These are phyloP conservation scores for Aegilops longissima DNA, from an alignment of 176 grass and related monocot species.

Conservation along the genomic window DNA sequence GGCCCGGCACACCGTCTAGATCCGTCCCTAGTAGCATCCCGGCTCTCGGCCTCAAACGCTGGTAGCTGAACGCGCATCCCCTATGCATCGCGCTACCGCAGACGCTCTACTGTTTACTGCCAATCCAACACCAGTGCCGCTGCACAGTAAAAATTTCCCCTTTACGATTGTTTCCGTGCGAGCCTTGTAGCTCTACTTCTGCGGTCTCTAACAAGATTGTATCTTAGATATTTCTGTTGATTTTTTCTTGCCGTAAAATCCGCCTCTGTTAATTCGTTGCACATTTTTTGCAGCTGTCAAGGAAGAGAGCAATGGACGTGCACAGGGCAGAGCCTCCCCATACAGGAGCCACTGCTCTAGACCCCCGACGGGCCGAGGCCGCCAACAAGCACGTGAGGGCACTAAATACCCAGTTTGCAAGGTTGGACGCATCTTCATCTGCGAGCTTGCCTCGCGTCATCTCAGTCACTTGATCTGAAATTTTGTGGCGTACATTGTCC, in stretches of 20 bases:
- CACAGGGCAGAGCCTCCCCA: slow-evolving; percentile 77
- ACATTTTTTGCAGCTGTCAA: slow-evolving; percentile 55
- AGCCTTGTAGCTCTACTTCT: neutral
- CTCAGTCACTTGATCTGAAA: neutral
- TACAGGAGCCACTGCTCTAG: slow-evolving; percentile 51
- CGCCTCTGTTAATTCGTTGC: slow-evolving; percentile 22
- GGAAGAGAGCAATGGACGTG: slow-evolving; percentile 82
- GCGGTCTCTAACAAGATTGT: neutral
- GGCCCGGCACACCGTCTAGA: neutral
- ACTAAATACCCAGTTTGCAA: slow-evolving; percentile 89
- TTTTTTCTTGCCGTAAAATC: slow-evolving; percentile 25
- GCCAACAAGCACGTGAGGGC: slow-evolving; percentile 75
- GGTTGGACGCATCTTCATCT: slow-evolving; percentile 36
- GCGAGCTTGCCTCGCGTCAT: neutral
- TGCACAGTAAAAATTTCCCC: neutral
- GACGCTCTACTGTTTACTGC: neutral
- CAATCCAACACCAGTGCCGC: neutral
- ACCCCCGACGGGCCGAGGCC: slow-evolving; percentile 53
- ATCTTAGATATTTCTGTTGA: neutral
- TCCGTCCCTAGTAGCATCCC: neutral
- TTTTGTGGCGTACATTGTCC: neutral
- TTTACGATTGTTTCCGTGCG: neutral
- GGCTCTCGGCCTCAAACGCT: neutral
- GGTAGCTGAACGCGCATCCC: neutral
- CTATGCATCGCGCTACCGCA: neutral